These are phyloP conservation scores for Ogataea saltuana DNA, from an alignment of 805 yeast species.

Conservation along the genomic window DNA sequence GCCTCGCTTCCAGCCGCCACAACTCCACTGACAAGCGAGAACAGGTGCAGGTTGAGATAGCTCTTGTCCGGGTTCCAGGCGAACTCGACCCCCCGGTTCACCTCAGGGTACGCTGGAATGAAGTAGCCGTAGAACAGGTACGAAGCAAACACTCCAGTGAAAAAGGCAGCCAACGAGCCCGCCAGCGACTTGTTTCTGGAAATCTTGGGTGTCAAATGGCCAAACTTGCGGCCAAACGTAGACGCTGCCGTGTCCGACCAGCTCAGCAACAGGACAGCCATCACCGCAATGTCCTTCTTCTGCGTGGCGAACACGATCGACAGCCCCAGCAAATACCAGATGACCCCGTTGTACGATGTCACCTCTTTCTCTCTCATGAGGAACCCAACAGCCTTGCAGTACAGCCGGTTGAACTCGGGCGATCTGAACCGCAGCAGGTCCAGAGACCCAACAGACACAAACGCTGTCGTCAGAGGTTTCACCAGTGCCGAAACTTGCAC, in stretches of 20 bases:
- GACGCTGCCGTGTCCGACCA: conserved; percentile 99
- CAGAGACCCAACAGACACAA: conserved; percentile 54
- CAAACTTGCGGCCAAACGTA: conserved; percentile 84
- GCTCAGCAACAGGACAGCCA: conserved; percentile 77
- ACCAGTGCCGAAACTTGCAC: conserved; percentile 57
- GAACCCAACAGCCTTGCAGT: conserved; percentile 71
- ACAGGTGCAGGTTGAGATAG: conserved; percentile 48
- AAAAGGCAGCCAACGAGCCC: conserved; percentile 85
- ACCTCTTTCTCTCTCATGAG: conserved; percentile 85
- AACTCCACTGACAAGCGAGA: conserved; percentile 68
- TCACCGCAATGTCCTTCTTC: conserved; percentile 78
- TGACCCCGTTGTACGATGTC: conserved; percentile 73
- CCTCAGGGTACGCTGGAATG: conserved; percentile 59
- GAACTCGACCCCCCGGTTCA: conserved; percentile 52
- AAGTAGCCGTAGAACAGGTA: conserved; percentile 70
- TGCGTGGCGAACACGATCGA: conserved; percentile 65
- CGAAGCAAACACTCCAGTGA: conserved; percentile 67
- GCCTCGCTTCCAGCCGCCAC: conserved; percentile 89
- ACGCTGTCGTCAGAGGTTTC: conserved; percentile 55
- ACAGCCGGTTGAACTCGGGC: conserved; percentile 60
- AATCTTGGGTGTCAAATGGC: conserved; percentile 78
- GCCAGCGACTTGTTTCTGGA: conserved; percentile 80
- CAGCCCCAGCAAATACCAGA: conserved; percentile 84
- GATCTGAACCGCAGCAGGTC: conserved; percentile 69
- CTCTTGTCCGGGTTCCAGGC: conserved; percentile 68